These are phyloP conservation scores for Trifolium subterraneum DNA, from an alignment of 306 rosid genomes.

Conservation along the genomic window DNA sequence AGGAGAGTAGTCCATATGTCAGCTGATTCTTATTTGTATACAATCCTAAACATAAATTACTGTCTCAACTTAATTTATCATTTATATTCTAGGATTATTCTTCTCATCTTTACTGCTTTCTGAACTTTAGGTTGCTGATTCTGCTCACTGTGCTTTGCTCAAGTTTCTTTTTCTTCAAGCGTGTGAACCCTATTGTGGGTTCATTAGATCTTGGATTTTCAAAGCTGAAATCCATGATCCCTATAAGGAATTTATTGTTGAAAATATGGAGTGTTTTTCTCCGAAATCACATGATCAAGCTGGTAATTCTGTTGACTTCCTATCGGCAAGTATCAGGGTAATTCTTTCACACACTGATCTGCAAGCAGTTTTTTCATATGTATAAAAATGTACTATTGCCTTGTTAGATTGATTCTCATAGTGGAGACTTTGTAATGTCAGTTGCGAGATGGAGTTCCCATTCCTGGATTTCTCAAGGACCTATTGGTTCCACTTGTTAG, in stretches of 20 bases:
- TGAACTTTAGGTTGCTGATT: slow-evolving; percentile 87
- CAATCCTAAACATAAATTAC: too few relatives aligned
- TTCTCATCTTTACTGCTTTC: slow-evolving; percentile 1
- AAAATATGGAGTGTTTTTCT: slow-evolving; percentile 50
- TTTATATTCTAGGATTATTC: background rate
- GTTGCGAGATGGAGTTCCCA: slow-evolving; percentile 78
- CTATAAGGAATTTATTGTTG: slow-evolving; percentile 81
- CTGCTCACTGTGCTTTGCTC: slow-evolving; percentile 74
- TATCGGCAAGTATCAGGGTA: slow-evolving; percentile 72
- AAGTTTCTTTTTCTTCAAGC: slow-evolving; percentile 88
- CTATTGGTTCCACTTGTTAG: slow-evolving; percentile 77
- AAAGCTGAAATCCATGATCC: slow-evolving; percentile 95
- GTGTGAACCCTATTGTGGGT: slow-evolving; percentile 89
- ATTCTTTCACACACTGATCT: slow-evolving; percentile 39
- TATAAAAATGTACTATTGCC: slow-evolving; percentile 25
- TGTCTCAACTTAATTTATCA: too few relatives aligned
- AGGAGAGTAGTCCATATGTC: too few relatives aligned
- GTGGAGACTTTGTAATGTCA: slow-evolving; percentile 51
- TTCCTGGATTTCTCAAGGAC: slow-evolving; percentile 83
- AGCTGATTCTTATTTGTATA: too few relatives aligned
- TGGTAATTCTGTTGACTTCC: slow-evolving; percentile 56
- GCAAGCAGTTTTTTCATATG: slow-evolving; percentile 33
- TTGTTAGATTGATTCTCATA: slow-evolving; percentile 46
- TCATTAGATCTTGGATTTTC: slow-evolving; percentile 93
- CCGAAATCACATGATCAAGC: slow-evolving; percentile 47